Evolutionary conservation across 768 basidiomycete genomes (phyloP).

Genomic region (Xerocomellus amylosporus): DNA sequence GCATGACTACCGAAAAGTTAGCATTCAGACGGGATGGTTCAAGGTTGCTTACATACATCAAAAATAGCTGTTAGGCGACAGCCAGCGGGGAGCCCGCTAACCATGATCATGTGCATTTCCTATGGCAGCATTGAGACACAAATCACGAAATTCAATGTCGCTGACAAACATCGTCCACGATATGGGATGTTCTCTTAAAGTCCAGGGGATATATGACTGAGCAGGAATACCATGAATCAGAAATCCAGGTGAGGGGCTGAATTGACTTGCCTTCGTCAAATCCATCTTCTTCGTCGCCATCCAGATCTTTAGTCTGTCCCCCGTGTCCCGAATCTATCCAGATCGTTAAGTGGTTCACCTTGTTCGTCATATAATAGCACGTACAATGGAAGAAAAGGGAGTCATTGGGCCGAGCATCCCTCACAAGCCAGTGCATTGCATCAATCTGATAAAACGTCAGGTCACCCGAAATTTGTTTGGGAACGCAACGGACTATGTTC

Average conservation of each 20-base stretch:
- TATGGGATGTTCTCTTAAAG: slow-evolving; percentile 62
- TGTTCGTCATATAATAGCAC: slow-evolving; percentile 16
- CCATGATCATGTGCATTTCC: slow-evolving; percentile 79
- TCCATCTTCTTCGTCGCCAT: slow-evolving; percentile 85
- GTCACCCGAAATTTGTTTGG: neutral
- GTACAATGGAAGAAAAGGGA: slow-evolving; percentile 89
- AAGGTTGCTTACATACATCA: slow-evolving; percentile 56
- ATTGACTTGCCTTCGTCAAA: slow-evolving; percentile 62
- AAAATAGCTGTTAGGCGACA: slow-evolving; percentile 86
- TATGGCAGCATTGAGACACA: slow-evolving; percentile 25
- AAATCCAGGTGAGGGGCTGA: slow-evolving; percentile 4
- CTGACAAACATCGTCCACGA: slow-evolving; percentile 83
- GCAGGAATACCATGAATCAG: neutral
- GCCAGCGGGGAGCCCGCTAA: slow-evolving; percentile 73
- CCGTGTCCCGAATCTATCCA: slow-evolving; percentile 86
- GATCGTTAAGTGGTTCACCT: neutral
- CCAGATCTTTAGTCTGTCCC: slow-evolving; percentile 79
- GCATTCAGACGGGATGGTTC: neutral
- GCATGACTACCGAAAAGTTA: slow-evolving; percentile 53
- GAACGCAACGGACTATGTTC: slow-evolving; percentile 64
- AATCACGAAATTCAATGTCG: neutral
- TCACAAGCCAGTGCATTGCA: slow-evolving; percentile 93
- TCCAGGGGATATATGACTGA: slow-evolving; percentile 87
- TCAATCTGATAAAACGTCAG: slow-evolving; percentile 42
- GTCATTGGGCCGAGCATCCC: slow-evolving; percentile 74